Percentiles rank a stretch among this genome's conserved stretches.
These are phyloP conservation scores for Penicillium roqueforti DNA, from an alignment of 495 filamentous ascomycete species.

Conservation along the genomic window DNA sequence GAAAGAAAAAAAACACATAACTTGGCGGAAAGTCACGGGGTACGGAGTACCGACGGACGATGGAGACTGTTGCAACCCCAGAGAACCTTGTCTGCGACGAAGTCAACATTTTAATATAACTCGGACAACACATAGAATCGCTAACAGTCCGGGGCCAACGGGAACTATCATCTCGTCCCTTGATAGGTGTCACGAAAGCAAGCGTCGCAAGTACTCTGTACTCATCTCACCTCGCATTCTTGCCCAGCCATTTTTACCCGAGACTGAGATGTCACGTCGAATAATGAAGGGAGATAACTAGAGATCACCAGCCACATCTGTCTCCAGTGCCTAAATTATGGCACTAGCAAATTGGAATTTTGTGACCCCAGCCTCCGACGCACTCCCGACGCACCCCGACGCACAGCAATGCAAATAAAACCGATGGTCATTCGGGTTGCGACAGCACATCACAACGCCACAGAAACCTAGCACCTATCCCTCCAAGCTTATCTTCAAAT, in stretches of 20 bases:
- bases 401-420: background rate
- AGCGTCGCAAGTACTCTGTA: background rate
- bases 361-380: background rate
- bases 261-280: background rate
- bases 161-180: background rate
- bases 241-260: background rate
- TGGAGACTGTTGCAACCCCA: background rate
- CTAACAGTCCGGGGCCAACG: background rate
- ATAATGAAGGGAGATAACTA: background rate
- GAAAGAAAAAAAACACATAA: background rate
- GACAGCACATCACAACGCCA: background rate
- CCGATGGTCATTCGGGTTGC: background rate
- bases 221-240: background rate
- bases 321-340: background rate
- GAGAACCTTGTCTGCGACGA: background rate
- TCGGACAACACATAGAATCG: background rate
- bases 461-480: background rate
- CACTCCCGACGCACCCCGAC: too few relatives aligned
- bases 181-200: background rate
- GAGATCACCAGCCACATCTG: background rate
- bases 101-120: background rate
- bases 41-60: background rate
- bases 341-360: background rate
- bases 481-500: background rate
- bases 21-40: background rate